Conservation (phyloP, 257 asterid genomes). For the Apocynum venetum region DNA sequence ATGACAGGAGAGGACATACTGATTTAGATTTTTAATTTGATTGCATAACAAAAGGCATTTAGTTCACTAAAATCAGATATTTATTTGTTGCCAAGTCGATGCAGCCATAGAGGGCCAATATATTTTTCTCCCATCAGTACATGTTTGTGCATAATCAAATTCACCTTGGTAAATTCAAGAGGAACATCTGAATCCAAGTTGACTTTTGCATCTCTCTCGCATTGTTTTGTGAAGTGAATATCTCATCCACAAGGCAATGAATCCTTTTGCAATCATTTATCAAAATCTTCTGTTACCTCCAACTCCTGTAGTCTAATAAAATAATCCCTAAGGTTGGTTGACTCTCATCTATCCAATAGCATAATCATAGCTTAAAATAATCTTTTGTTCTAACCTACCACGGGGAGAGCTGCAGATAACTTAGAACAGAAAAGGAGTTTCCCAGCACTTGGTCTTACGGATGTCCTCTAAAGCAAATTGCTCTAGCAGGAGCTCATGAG, state of each 20-base stretch:
- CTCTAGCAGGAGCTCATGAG: no score
- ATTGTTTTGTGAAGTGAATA: not conserved
- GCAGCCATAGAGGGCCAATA: not conserved
- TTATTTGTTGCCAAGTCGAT: not conserved
- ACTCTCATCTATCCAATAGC: not conserved
- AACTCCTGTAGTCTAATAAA: not conserved
- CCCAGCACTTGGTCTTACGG: no score
- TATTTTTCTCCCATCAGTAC: not conserved
- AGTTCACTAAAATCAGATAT: no score
- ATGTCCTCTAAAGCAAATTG: no score
- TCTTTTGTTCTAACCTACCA: no score
- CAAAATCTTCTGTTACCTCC: not conserved
- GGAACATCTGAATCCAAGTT: not conserved
- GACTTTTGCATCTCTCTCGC: not conserved
- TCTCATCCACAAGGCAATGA: not conserved
- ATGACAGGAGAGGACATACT: no score
- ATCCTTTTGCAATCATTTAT: not conserved
- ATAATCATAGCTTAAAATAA: not conserved
- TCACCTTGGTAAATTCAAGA: not conserved
- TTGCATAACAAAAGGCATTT: not conserved
- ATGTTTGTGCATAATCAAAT: not conserved
- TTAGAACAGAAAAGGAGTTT: no score
- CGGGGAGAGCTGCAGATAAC: no score
- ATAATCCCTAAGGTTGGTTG: not conserved
- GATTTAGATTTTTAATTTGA: not conserved